A percentile compares a stretch with the other conserved stretches of the same genome.
Conservation (phyloP, 208 protist species). For the Trypanosoma theileri region DNA sequence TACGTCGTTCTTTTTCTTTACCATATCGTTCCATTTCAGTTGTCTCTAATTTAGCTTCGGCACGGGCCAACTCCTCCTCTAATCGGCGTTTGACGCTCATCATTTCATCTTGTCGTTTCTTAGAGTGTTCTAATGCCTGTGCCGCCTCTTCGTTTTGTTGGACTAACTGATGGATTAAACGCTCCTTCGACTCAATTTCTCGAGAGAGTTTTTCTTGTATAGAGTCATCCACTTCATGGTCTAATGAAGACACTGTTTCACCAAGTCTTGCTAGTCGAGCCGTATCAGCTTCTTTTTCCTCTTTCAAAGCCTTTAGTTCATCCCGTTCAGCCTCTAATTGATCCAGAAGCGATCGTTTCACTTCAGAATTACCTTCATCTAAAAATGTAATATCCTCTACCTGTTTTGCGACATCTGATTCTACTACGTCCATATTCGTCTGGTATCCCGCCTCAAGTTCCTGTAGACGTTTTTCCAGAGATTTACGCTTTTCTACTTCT, state of each 20-base stretch:
- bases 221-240: not conserved
- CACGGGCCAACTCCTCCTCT: slow-evolving; percentile 42
- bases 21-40: slow-evolving; percentile 41
- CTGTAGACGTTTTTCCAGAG: slow-evolving; percentile 49
- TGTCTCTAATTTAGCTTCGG: slow-evolving; percentile 43
- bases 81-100: slow-evolving; percentile 33
- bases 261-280: slow-evolving; percentile 16
- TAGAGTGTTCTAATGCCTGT: slow-evolving; percentile 35
- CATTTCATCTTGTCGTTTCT: slow-evolving; percentile 30
- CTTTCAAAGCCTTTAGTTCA: slow-evolving; percentile 27
- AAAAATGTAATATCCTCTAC: not conserved
- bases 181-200: slow-evolving; percentile 25
- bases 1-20: slow-evolving; percentile 41
- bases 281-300: slow-evolving; percentile 24
- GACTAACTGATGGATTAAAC: slow-evolving; percentile 32
- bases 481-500: slow-evolving; percentile 72
- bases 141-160: slow-evolving; percentile 42
- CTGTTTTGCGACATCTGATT: slow-evolving; percentile 3
- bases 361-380: slow-evolving; percentile 15
- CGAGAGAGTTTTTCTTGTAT: slow-evolving; percentile 24
- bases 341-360: slow-evolving; percentile 22
- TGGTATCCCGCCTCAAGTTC: slow-evolving; percentile 31
- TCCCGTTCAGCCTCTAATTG: slow-evolving; percentile 39
- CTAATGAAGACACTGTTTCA: not conserved
- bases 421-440: not conserved